Evolutionary conservation across 2,329 filamentous ascomycete species (phyloP).

Genomic region (Hymenoscyphus albidus): DNA sequence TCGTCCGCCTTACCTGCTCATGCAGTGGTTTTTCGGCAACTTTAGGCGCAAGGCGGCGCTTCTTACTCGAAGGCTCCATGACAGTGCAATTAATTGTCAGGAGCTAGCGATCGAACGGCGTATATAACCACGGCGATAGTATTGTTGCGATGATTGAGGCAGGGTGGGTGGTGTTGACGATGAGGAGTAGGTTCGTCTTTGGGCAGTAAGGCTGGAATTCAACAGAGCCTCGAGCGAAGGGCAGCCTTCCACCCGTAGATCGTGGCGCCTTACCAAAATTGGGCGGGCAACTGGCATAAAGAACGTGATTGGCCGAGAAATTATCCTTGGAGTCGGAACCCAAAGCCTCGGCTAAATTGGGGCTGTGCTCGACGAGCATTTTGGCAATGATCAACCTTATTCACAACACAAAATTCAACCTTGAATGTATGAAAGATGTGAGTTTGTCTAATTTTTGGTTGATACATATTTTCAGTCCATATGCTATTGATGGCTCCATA

Average conservation of each 20-base stretch:
- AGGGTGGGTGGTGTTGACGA: slow-evolving; percentile 22
- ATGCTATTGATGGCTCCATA: no score
- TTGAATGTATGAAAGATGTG: neutral
- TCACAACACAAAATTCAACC: neutral
- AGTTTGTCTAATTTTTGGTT: neutral
- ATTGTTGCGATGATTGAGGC: slow-evolving; percentile 24
- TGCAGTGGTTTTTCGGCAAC: slow-evolving; percentile 33
- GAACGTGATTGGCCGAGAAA: neutral
- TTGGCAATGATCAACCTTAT: neutral
- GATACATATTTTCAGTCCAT: neutral
- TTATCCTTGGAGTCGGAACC: neutral
- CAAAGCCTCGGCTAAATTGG: slow-evolving; percentile 1
- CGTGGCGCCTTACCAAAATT: neutral
- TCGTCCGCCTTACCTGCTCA: slow-evolving; percentile 30
- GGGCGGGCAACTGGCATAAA: neutral
- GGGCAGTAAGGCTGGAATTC: slow-evolving; percentile 12
- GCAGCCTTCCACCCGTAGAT: slow-evolving; percentile 6
- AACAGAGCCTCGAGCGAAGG: slow-evolving; percentile 9
- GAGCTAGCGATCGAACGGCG: slow-evolving; percentile 3
- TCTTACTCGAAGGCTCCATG: slow-evolving; percentile 36
- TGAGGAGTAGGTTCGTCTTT: slow-evolving; percentile 16
- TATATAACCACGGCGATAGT: slow-evolving; percentile 6
- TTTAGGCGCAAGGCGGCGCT: slow-evolving; percentile 37
- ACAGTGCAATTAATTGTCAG: slow-evolving; percentile 19
- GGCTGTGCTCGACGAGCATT: neutral